Evolutionary conservation across 2,329 filamentous ascomycete genomes (phyloP).

Genomic region (Metarhizium humberi): DNA sequence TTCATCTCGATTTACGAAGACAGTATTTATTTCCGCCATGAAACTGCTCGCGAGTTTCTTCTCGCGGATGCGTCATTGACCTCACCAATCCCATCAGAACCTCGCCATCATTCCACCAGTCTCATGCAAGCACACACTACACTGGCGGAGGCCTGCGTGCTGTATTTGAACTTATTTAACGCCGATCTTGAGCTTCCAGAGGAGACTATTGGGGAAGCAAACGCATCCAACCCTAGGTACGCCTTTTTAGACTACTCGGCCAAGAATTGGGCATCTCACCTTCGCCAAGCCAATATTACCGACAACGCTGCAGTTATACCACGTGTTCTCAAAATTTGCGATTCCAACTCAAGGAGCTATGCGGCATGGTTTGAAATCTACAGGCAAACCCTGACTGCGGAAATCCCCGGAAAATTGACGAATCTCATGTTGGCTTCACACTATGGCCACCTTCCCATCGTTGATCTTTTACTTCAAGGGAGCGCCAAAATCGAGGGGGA

Average conservation of each 20-base stretch:
- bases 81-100: slow-evolving; percentile 2
- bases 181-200: background rate
- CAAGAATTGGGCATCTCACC: slow-evolving; percentile 12
- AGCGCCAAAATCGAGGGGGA: background rate
- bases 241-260: slow-evolving; percentile 14
- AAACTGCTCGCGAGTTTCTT: slow-evolving; percentile 23
- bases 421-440: background rate
- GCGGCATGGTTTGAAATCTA: slow-evolving; percentile 2
- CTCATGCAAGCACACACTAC: background rate
- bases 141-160: background rate
- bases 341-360: slow-evolving; percentile 7
- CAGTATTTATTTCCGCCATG: slow-evolving; percentile 20
- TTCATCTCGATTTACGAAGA: slow-evolving; percentile 19
- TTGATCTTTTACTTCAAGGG: background rate
- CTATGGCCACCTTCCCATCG: background rate
- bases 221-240: background rate
- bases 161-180: background rate
- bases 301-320: slow-evolving; percentile 4
- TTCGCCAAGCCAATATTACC: slow-evolving; percentile 10
- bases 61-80: slow-evolving; percentile 6
- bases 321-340: slow-evolving; percentile 8
- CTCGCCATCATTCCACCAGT: background rate
- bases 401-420: background rate
- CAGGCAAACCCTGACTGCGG: background rate
- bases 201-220: background rate